Evolutionary conservation across 2,329 filamentous ascomycete species (phyloP).

Genomic region (Pyrenophora teres): DNA sequence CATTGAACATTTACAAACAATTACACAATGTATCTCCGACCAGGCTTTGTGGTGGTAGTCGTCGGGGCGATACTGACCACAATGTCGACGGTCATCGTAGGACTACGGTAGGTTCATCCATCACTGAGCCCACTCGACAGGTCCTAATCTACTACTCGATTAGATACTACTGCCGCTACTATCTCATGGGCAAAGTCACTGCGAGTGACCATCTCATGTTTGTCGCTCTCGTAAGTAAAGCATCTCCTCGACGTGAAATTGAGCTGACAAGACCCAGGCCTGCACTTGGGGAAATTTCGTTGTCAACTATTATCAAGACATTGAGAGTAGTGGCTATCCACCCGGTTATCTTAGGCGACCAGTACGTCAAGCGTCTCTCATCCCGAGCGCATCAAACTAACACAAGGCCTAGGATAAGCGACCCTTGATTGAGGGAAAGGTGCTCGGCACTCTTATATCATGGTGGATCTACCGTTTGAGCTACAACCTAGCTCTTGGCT

Average conservation of each 20-base stretch:
- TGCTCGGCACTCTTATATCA: slow-evolving; percentile 37
- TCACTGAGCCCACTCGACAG: background rate
- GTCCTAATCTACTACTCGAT: slow-evolving; percentile 6
- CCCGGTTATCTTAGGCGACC: slow-evolving; percentile 34
- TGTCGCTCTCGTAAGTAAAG: slow-evolving; percentile 33
- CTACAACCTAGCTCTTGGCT: slow-evolving; percentile 37
- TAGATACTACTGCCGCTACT: slow-evolving; percentile 45
- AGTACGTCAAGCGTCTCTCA: slow-evolving; percentile 18
- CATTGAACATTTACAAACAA: background rate
- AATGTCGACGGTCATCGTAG: slow-evolving; percentile 41
- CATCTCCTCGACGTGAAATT: background rate
- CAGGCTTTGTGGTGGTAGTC: slow-evolving; percentile 43
- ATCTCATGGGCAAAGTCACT: slow-evolving; percentile 36
- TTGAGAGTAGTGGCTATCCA: slow-evolving; percentile 30
- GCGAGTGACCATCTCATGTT: slow-evolving; percentile 45
- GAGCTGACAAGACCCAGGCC: slow-evolving; percentile 28
- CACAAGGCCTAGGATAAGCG: slow-evolving; percentile 31
- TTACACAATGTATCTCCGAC: slow-evolving; percentile 33
- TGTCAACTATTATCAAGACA: slow-evolving; percentile 44
- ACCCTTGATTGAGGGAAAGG: slow-evolving; percentile 25
- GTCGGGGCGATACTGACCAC: slow-evolving; percentile 43
- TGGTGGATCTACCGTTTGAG: slow-evolving; percentile 44
- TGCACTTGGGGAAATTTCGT: slow-evolving; percentile 45
- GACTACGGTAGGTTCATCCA: slow-evolving; percentile 31
- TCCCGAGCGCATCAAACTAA: slow-evolving; percentile 8